Base-by-base conservation (phyloP, 2,329 filamentous ascomycete species). In the Cordyceps fumosorosea region DNA sequence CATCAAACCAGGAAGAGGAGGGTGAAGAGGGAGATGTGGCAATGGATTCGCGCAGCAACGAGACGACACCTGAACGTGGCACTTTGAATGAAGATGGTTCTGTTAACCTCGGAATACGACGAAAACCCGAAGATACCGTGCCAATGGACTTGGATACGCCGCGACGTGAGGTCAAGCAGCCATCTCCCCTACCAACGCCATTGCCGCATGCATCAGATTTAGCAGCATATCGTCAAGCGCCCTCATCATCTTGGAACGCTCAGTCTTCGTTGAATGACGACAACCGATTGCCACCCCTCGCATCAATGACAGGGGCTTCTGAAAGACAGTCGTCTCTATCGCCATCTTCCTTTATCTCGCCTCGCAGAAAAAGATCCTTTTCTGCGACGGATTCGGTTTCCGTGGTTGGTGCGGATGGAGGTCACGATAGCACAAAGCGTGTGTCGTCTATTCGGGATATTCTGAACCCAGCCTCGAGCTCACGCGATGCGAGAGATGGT, bases 371-470 rank as follows among this genome's bases (percentile, higher is more conserved):
- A 74, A 81, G 88, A 6, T 89, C 87, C 0, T 88, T 89, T 66
- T 89, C 87, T 0, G 78, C 81, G 0, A 77, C 81, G 0, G 84
- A 87, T 60, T 80, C 78, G 22, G 83, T 85, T 44, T 69, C 71
- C n/a, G 69, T 72, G 22, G 68, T 63, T n/a, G 62, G 66, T 8
- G 68, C 71, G 37, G 76, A 79, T 44, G 67, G 69, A n/a, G 75
- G 76, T 2, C 74, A 78, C 26, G 80, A 84, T 29, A 75, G 75
- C 44, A 75, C 84, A 48, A 82, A 89, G 70, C 84, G 89, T 16
- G 75, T 91, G 4, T 90, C 87, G 20, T 90, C 88, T 3, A 92
- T 92, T 64, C 89, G 87, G 66, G 89, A 89, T 5, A 88, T 92
- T 51, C 76, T 93, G 14, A 92, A 91, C 65, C 85, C 85, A 3